phyloP scores from a whole-genome alignment of 2,329 filamentous ascomycete species.

The Penicillium hesseltinei region DNA sequence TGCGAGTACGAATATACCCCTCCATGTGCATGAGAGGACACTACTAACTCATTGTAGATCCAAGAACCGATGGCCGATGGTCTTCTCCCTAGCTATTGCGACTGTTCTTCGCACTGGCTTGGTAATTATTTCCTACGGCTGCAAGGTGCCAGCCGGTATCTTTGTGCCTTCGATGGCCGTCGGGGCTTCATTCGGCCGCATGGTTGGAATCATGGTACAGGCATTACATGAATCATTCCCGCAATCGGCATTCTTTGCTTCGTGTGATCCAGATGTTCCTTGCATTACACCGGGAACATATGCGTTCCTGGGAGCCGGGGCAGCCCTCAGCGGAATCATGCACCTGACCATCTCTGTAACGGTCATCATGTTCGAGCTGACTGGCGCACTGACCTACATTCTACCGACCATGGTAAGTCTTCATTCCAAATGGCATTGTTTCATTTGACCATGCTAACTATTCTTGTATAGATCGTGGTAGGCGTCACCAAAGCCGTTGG shows the following conservation, averaged over 20 bases:
- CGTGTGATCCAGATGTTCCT: constrained; percentile 84
- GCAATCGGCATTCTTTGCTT: constrained; percentile 76
- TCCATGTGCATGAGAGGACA: not conserved
- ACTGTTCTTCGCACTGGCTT: constrained; percentile 78
- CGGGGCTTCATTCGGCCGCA: constrained; percentile 88
- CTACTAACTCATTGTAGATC: constrained; percentile 36
- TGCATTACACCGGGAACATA: constrained; percentile 98
- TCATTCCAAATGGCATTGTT: not conserved
- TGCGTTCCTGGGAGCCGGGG: constrained; percentile 88
- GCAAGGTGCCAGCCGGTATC: constrained; percentile 95
- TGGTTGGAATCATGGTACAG: constrained; percentile 92
- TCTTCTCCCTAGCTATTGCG: constrained; percentile 73
- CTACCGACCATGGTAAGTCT: constrained; percentile 78
- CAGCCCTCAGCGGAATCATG: constrained; percentile 94
- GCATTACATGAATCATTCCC: constrained; percentile 83
- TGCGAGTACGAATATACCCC: constrained; percentile 61
- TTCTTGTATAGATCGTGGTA: constrained; percentile 69
- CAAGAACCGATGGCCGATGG: constrained; percentile 72
- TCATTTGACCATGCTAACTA: not conserved
- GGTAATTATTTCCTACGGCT: constrained; percentile 94
- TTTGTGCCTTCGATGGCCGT: constrained; percentile 99
- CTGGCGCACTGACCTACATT: constrained; percentile 95
- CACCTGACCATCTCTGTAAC: constrained; percentile 95
- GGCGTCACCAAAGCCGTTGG: constrained; percentile 93
- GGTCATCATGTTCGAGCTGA: constrained; percentile 99